phyloP scores from a whole-genome alignment of 208 protist species.

The Spironucleus salmonicida region DNA sequence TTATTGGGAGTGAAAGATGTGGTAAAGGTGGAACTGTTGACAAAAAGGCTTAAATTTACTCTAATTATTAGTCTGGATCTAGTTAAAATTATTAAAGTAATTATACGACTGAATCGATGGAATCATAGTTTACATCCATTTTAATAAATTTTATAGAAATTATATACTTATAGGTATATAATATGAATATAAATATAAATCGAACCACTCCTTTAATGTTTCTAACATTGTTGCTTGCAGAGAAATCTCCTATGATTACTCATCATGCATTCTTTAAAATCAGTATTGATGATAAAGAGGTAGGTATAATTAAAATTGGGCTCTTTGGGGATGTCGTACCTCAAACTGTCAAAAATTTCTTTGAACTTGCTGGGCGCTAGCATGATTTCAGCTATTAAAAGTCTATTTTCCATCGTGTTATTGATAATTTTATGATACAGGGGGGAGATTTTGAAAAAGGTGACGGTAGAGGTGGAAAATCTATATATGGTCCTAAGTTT shows the following conservation, averaged over 20 bases:
- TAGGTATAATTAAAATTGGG: conserved; percentile 59
- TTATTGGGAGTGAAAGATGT: no score
- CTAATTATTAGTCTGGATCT: no score
- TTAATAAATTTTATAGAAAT: no score
- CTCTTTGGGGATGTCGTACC: conserved; percentile 60
- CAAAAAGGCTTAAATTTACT: no score
- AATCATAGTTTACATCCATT: no score
- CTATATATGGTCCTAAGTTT: conserved; percentile 81
- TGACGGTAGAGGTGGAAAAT: conserved; percentile 84
- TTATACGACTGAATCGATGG: no score
- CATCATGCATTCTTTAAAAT: conserved; percentile 39
- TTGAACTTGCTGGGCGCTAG: conserved; percentile 59
- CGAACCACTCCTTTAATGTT: no score
- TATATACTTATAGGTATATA: no score
- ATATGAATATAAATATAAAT: no score
- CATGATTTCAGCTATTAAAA: conserved; percentile 65
- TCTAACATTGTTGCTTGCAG: no score
- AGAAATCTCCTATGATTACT: conserved; percentile 26
- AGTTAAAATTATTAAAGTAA: no score
- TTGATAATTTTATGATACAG: conserved; percentile 74
- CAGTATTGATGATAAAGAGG: conserved; percentile 20
- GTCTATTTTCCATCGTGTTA: conserved; percentile 67
- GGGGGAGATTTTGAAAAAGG: conserved; percentile 83
- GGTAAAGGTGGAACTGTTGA: no score
- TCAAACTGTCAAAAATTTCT: conserved; percentile 70